These are phyloP conservation scores for Paracoccidioides brasiliensis DNA, from an alignment of 2,329 filamentous ascomycete genomes.

Conservation along the genomic window DNA sequence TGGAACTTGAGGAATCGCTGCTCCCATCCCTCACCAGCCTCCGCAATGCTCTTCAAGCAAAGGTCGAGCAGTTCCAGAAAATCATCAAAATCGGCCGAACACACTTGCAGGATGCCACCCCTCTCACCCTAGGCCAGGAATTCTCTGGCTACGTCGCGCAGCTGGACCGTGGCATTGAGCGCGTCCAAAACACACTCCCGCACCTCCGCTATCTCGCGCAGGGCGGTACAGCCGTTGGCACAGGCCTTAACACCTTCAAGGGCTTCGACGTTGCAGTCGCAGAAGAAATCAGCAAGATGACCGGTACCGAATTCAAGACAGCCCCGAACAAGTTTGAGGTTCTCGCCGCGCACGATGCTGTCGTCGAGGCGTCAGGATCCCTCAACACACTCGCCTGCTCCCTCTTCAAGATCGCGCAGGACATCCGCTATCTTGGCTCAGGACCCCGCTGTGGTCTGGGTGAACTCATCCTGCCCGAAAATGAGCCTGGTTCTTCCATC, in stretches of 20 bases:
- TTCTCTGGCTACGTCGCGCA: slow-evolving; percentile 96
- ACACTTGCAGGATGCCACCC: slow-evolving; percentile 93
- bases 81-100: slow-evolving; percentile 99
- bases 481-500: slow-evolving; percentile 94
- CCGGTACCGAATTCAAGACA: slow-evolving; percentile 84
- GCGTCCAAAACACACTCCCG: slow-evolving; percentile 69
- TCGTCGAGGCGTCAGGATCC: slow-evolving; percentile 85
- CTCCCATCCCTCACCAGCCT: slow-evolving; percentile 72
- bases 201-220: slow-evolving; percentile 80
- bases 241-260: slow-evolving; percentile 92
- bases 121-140: slow-evolving; percentile 88
- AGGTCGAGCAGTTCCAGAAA: slow-evolving; percentile 77
- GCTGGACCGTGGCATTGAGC: slow-evolving; percentile 78
- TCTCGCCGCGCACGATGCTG: slow-evolving; percentile 85
- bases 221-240: slow-evolving; percentile 92
- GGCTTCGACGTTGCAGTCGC: slow-evolving; percentile 93
- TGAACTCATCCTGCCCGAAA: slow-evolving; percentile 87
- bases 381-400: slow-evolving; percentile 87
- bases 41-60: slow-evolving; percentile 70
- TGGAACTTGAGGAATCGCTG: slow-evolving; percentile 78
- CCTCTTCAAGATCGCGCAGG: slow-evolving; percentile 95
- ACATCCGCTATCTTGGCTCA: slow-evolving; percentile 91
- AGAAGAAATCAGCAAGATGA: slow-evolving; percentile 80
- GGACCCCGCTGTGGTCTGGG: slow-evolving; percentile 91
- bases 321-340: slow-evolving; percentile 99